Base-by-base conservation (phyloP, 1,284 basidiomycete species). In the Dichomitus squalens region DNA sequence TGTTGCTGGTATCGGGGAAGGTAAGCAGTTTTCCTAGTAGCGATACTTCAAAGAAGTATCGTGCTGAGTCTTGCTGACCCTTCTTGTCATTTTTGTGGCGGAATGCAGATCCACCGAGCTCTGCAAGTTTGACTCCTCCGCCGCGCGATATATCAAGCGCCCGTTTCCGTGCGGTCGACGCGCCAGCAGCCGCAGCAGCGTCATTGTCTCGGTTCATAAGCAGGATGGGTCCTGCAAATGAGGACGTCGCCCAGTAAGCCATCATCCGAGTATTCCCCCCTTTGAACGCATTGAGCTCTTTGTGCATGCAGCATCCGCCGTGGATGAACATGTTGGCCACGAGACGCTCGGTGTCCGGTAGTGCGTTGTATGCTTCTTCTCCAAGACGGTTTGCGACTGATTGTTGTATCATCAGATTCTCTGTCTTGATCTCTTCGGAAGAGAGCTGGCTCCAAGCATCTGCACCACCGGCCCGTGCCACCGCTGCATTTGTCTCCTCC, bases 301-400 rank as follows among this genome's bases (percentile, higher is more conserved):
- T 79, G 60, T 79, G 77, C 71, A 75, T 75, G 36, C 69, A 69
- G 57, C 77, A 79, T 0, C 76, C 73, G 7, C 63, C 61, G 64
- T 70, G 70, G 21, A 76, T 53, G 55, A 75, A 75, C 1, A 70
- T 56, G 20, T 55, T 44, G 1, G 70, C 16, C 2, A 33, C 20
- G 0, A 50, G 49, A 27, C 64, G 34, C 48, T 53, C 43, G 5
- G 23, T 34, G 7, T 27, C 9, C 33, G 53, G 29, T 25, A 49
- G 18, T 11, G 7, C 43, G 2, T 48, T 51, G 18, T 43, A 36
- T 27, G n/a, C 12, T 51, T n/a, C 18, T 39, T 40, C 36, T 23
- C 49, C 9, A 38, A 23, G 1, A 2, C 7, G 0, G 8, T 21
- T 6, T 18, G 39, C 16, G 29, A 20, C 23, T 9, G 5, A 18